Conservation (phyloP, 441 rosid species). For the Brassica hybrid region DNA sequence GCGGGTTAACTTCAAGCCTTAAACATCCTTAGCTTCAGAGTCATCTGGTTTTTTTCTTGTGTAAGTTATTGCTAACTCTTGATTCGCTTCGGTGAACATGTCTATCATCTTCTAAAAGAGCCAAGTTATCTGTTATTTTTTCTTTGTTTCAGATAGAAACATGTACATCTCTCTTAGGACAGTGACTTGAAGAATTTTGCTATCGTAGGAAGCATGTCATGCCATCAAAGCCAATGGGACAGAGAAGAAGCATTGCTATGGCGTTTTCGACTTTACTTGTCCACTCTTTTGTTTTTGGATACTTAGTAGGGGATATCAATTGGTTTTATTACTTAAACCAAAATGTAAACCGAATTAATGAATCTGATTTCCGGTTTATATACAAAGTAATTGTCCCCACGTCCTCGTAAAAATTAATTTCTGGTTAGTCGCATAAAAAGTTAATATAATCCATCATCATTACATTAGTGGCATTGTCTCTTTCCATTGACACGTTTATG, state of each 20-base stretch:
- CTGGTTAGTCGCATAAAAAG: not conserved
- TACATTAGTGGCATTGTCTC: not conserved
- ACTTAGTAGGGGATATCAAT: not conserved
- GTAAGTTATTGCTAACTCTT: constrained; percentile 32
- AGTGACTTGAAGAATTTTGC: constrained; percentile 2
- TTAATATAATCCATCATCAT: not conserved
- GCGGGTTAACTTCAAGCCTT: constrained; percentile 50
- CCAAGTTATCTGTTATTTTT: not conserved
- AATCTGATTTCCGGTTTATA: not conserved
- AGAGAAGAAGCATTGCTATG: constrained; percentile 56
- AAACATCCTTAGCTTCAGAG: constrained; percentile 44
- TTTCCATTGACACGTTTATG: constrained; percentile 8
- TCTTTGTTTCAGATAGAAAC: constrained; percentile 25
- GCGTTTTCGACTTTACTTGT: constrained; percentile 29
- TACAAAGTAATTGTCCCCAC: constrained; percentile 1
- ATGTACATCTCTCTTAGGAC: constrained; percentile 1
- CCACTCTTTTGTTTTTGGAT: constrained; percentile 15
- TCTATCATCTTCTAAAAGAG: constrained; percentile 15
- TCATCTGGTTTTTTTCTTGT: constrained; percentile 15
- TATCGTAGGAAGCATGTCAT: not conserved
- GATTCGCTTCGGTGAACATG: not conserved
- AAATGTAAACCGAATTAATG: not conserved
- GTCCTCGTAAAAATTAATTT: not conserved
- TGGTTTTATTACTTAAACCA: not conserved
- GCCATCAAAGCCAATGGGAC: constrained; percentile 19